Conservation (phyloP, 257 asterid genomes). For the Mentha longifolia region DNA sequence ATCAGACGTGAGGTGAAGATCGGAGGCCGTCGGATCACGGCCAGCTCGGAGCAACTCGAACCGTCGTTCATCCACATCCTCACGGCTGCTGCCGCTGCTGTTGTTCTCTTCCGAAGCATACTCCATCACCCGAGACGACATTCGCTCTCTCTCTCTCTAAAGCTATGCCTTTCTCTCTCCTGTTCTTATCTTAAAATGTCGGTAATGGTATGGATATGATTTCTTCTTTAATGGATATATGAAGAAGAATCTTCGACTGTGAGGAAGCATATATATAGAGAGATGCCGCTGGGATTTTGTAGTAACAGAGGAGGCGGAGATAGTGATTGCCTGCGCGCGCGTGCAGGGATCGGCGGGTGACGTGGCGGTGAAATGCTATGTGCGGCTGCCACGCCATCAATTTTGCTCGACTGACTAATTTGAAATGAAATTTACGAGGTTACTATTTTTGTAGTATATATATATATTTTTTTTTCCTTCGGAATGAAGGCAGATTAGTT, state of each 20-base stretch:
- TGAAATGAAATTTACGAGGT: slow-evolving; percentile 15
- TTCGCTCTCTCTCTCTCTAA: slow-evolving; percentile 45
- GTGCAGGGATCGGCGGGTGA: slow-evolving; percentile 12
- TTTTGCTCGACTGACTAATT: slow-evolving; percentile 1
- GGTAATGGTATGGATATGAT: not conserved
- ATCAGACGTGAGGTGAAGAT: slow-evolving; percentile 46
- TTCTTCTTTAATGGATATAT: not conserved
- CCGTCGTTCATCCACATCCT: slow-evolving; percentile 50
- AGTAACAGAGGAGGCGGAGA: slow-evolving; percentile 9
- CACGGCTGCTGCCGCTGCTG: slow-evolving; percentile 36
- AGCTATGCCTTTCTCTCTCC: not conserved
- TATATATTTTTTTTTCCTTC: not conserved
- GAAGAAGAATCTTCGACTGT: not conserved
- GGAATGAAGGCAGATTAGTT: not conserved
- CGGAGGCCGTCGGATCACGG: slow-evolving; percentile 43
- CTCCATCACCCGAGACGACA: slow-evolving; percentile 52
- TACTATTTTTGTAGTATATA: too few relatives aligned
- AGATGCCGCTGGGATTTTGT: slow-evolving; percentile 14
- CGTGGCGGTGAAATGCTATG: slow-evolving; percentile 29
- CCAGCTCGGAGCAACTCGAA: slow-evolving; percentile 42
- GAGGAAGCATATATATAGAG: slow-evolving; percentile 4
- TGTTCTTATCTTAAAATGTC: not conserved
- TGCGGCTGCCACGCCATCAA: slow-evolving; percentile 29
- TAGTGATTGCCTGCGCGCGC: slow-evolving; percentile 33
- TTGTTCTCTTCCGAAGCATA: slow-evolving; percentile 51